Evolutionary conservation across 2,329 filamentous ascomycete species (phyloP), one percentile per base, ranked within the genome.

Genomic region (Neonectria neomacrospora): DNA sequence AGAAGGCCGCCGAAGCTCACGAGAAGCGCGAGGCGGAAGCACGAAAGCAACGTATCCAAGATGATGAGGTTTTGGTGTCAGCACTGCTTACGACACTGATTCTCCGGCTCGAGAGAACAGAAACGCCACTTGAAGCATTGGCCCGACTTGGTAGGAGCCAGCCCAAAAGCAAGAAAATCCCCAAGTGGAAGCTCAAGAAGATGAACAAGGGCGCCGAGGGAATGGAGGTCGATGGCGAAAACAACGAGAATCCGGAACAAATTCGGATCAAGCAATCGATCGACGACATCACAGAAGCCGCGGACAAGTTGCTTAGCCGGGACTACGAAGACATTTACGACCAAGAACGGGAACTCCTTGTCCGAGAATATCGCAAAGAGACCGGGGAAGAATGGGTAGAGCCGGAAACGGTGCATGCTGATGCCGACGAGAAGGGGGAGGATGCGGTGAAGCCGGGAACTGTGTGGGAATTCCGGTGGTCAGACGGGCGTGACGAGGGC

Each of bases 271-370:
- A 89, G 75, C 84, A 90, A 64, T 87, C 89, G 1, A 94, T 99
- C 59, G 86, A 95, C 72, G 84, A 86, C 50, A 92, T 99, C 66
- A 98, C 96, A 0, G 94, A 92, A 47, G 93, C 95, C 10, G 94
- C 96, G 4, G 94, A 97, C 79, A 91, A 92, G 66, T 83, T 99
- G 1, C 87, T 97, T 56, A 90, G 90, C 30, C 85, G 95, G 58
- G 94, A 94, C 20, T 89, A 95, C 67, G 87, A 90, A 2, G 93
- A 98, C n/a, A 90, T 98, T 53, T 99, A 98, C 79, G 94, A 98
- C 61, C 86, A 90, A 47, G 93, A 96, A 76, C 86, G 94, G 61
- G 96, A 98, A 78, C 78, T 91, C 64, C 85, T 99, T 28, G 88
- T 94, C 57, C 86, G 96, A 34, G 91, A 95, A 76, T 98, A 94